Evolutionary conservation across 495 filamentous ascomycete species (phyloP).

Genomic region (Cercophora scortea): DNA sequence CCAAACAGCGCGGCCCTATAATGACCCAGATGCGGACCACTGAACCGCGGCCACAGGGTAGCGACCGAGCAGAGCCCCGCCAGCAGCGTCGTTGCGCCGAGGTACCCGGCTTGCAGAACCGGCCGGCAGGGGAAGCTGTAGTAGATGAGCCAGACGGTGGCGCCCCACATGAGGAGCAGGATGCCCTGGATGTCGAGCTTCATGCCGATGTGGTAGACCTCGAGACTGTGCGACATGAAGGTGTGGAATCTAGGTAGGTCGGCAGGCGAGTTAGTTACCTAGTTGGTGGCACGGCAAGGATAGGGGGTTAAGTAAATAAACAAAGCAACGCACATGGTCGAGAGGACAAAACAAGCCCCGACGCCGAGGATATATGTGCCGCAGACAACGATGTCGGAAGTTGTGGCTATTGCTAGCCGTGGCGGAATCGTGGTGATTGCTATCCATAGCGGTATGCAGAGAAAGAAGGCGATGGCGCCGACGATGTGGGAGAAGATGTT

Average conservation of each 20-base stretch:
- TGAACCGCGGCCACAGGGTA: slow-evolving; percentile 21
- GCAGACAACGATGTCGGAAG: slow-evolving; percentile 36
- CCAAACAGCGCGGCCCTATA: slow-evolving; percentile 33
- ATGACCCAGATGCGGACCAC: slow-evolving; percentile 25
- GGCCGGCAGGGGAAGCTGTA: slow-evolving; percentile 40
- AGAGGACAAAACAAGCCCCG: slow-evolving; percentile 43
- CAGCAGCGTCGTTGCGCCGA: slow-evolving; percentile 23
- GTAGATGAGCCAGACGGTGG: slow-evolving; percentile 43
- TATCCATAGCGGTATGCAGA: slow-evolving; percentile 28
- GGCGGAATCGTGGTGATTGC: slow-evolving; percentile 25
- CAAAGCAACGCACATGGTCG: slow-evolving; percentile 20
- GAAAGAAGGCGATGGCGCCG: slow-evolving; percentile 37
- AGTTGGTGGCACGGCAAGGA: not conserved
- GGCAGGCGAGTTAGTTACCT: not conserved
- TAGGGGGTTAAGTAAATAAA: slow-evolving; percentile 9
- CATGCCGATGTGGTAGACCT: slow-evolving; percentile 28
- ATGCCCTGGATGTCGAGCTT: slow-evolving; percentile 47
- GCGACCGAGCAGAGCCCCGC: slow-evolving; percentile 20
- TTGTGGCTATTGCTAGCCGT: slow-evolving; percentile 21
- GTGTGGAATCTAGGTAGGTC: slow-evolving; percentile 34
- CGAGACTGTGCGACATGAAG: slow-evolving; percentile 39
- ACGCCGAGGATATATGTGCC: slow-evolving; percentile 42
- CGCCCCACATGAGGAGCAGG: slow-evolving; percentile 45
- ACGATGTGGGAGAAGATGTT: slow-evolving; percentile 47
- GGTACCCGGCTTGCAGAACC: slow-evolving; percentile 29